Conservation (phyloP, 257 asterid genomes). For the Solanum ahanhuiri region DNA sequence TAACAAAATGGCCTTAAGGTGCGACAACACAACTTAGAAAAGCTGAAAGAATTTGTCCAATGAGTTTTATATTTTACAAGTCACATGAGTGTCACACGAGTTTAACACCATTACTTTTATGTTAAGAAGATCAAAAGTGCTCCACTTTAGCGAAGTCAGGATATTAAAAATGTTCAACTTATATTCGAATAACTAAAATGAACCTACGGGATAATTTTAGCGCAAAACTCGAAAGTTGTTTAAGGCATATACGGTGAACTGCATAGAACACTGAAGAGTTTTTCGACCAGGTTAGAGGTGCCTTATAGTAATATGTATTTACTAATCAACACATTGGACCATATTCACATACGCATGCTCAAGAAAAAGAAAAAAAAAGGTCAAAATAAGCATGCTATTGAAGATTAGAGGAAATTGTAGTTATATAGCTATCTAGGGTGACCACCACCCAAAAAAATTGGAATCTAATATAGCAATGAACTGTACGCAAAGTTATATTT, state of each 20-base stretch:
- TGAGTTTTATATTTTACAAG: not conserved
- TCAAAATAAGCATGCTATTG: conserved; percentile 19
- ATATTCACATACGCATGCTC: conserved; percentile 6
- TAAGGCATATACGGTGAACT: not conserved
- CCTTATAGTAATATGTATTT: not conserved
- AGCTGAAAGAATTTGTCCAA: not conserved
- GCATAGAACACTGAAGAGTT: too few relatives aligned
- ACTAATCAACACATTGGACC: not conserved
- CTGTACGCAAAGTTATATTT: not conserved
- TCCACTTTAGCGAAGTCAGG: not conserved
- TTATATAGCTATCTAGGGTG: conserved; percentile 12
- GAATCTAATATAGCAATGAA: conserved; percentile 4
- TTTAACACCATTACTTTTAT: not conserved
- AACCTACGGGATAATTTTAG: not conserved
- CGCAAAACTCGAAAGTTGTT: not conserved
- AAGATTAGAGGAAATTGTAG: conserved; percentile 1
- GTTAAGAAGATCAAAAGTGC: not conserved
- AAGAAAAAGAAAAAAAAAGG: not conserved
- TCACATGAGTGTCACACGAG: not conserved
- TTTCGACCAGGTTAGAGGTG: not conserved
- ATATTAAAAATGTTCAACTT: not conserved
- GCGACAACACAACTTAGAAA: not conserved
- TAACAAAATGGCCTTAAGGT: not conserved
- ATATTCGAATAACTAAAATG: not conserved
- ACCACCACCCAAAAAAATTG: conserved; percentile 19